These are phyloP conservation scores for Fusarium sp. DNA, from an alignment of 2,329 filamentous ascomycete species.

Conservation along the genomic window DNA sequence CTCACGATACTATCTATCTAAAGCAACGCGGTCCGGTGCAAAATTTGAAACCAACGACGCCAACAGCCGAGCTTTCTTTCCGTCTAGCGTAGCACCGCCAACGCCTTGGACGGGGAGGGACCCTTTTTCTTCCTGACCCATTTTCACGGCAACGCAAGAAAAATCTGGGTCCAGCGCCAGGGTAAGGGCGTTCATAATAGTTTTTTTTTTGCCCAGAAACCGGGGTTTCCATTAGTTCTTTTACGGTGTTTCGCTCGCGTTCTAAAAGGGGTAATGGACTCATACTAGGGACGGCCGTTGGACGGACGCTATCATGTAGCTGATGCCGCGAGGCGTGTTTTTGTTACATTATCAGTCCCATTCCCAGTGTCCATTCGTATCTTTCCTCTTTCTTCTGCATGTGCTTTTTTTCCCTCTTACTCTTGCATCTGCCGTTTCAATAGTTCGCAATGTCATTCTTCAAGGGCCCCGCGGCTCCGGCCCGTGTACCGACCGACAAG, in stretches of 20 bases:
- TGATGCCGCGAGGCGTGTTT: neutral
- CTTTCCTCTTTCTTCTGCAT: neutral
- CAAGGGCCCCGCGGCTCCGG: conserved; percentile 1
- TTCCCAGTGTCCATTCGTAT: neutral
- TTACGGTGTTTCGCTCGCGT: neutral
- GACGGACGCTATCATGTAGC: neutral
- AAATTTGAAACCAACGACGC: neutral
- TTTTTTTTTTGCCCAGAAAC: neutral
- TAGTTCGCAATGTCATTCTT: conserved; percentile 12
- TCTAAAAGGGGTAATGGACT: neutral
- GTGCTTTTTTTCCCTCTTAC: neutral
- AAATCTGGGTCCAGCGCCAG: neutral
- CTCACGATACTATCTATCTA: neutral
- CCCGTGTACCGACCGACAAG: conserved; percentile 2
- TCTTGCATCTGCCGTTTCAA: neutral
- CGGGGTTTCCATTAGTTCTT: neutral
- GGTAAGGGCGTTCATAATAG: neutral
- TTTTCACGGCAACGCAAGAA: neutral
- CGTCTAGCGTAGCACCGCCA: neutral
- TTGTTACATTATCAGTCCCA: neutral
- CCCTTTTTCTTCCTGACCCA: neutral
- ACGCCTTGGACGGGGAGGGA: neutral
- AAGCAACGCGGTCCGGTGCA: neutral
- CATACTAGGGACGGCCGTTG: neutral
- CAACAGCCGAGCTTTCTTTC: neutral